Evolutionary conservation across 805 yeast genomes (phyloP), one percentile per base, ranked within the genome.

Genomic region (Lipomyces japonicus): DNA sequence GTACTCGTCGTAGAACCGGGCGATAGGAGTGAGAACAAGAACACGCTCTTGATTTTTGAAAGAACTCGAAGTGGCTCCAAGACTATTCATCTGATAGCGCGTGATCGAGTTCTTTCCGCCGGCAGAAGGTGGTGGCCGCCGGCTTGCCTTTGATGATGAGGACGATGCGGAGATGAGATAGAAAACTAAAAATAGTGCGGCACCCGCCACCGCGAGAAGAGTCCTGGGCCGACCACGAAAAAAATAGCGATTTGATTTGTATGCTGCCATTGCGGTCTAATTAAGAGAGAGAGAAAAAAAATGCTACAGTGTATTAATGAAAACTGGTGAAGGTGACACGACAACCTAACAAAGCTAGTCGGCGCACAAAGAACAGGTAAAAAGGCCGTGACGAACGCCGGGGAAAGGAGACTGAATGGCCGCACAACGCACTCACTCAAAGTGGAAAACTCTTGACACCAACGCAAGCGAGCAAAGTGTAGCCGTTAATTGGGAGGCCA

Each of bases 1-100:
- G 71, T 89, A 93, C 58, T 79, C 84, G 28, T 81, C 80, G 65
- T 86, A 81, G 65, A 93, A 93, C 58, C 81, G 78, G 39, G 95
- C 84, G 79, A 93, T 81, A 32, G 98, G 98, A 1, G 97, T 82
- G 64, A 93, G 75, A 50, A 93, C 80, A 65, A 93, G 74, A 19
- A 93, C 86, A 56, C 85, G 83, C 65, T 93, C 97, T 61, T 78
- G 79, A 67, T 87, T 84, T 51, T 75, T 76, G 44, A 80, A 80
- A 19, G 96, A 85, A 67, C 79, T 76, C 25, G 85, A 75, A 2
- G 90, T 78, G 2, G 91, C 77, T 23, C 80, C 80, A 58, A 91
- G 71, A 58, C 77, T 76, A 71, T 93, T 91, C 72, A 93, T 75
- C 68, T 91, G 88, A 64, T 84, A 87, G 63, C 86, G 95, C 14